These are phyloP conservation scores for Fraxinus floribunda DNA, from an alignment of 305 asterid species.

Conservation along the genomic window DNA sequence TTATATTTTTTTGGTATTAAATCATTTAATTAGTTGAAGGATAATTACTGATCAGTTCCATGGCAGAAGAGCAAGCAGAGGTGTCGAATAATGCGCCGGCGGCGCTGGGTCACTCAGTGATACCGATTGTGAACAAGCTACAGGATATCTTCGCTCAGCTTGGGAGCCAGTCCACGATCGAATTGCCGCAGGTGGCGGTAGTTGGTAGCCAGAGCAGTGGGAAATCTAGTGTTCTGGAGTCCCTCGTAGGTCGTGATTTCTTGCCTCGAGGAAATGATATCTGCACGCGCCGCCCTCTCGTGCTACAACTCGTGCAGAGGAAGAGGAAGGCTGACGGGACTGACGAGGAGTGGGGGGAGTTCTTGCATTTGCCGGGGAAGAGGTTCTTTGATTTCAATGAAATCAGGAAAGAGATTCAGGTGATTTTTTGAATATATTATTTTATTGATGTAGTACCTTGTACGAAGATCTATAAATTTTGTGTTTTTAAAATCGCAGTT, in stretches of 20 bases:
- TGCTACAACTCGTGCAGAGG: slow-evolving; percentile 31
- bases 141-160: slow-evolving; percentile 37
- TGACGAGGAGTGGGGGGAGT: slow-evolving; percentile 34
- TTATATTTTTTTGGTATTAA: neutral
- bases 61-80: slow-evolving; percentile 6
- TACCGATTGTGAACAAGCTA: slow-evolving; percentile 33
- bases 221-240: slow-evolving; percentile 40
- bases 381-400: slow-evolving; percentile 28
- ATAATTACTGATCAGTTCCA: neutral
- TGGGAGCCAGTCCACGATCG: slow-evolving; percentile 14
- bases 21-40: neutral
- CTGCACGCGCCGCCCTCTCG: slow-evolving; percentile 38
- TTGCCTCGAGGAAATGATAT: slow-evolving; percentile 37
- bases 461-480: neutral
- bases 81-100: neutral
- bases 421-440: neutral
- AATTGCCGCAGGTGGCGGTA: slow-evolving; percentile 39
- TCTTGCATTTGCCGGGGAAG: slow-evolving; percentile 31
- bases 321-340: neutral
- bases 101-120: slow-evolving; percentile 20
- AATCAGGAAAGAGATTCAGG: slow-evolving; percentile 38
- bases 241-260: slow-evolving; percentile 40
- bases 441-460: neutral
- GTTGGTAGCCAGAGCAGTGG: slow-evolving; percentile 43
- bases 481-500: neutral